phyloP scores from a whole-genome alignment of 352 stramenopile genomes.

The Phytophthora tentaculata region DNA sequence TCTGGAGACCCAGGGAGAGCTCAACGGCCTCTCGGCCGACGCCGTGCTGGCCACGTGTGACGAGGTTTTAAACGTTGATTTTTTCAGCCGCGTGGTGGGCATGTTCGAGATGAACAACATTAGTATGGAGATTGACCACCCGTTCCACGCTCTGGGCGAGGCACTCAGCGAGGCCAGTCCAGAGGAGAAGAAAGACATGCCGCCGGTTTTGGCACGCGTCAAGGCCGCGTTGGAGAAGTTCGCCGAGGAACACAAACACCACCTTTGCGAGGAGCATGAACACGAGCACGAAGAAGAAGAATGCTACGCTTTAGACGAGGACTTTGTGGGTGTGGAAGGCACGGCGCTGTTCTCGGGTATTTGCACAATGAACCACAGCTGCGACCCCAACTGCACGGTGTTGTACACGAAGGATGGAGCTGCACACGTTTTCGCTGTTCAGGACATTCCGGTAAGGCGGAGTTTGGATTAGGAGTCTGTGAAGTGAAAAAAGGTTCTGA shows the following conservation, averaged over 20 bases:
- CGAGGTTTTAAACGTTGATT: constrained; percentile 75
- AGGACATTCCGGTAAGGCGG: constrained; percentile 63
- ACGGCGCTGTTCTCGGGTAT: constrained; percentile 93
- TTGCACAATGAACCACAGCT: constrained; percentile 98
- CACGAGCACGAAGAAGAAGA: constrained; percentile 58
- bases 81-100: constrained; percentile 90
- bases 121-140: constrained; percentile 91
- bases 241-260: constrained; percentile 60
- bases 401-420: constrained; percentile 86
- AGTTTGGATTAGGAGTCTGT: not conserved
- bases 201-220: constrained; percentile 61
- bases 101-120: constrained; percentile 99
- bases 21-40: constrained; percentile 65
- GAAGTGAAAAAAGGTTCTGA: not conserved
- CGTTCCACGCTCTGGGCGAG: constrained; percentile 75
- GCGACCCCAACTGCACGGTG: constrained; percentile 92
- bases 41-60: constrained; percentile 54
- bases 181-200: constrained; percentile 73
- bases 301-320: constrained; percentile 60
- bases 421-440: constrained; percentile 75
- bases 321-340: constrained; percentile 95
- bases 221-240: constrained; percentile 76
- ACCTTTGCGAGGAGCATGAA: constrained; percentile 50
- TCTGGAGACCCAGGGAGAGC: constrained; percentile 53
- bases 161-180: constrained; percentile 58